A percentile compares a stretch with the other conserved stretches of the same genome.
These are phyloP conservation scores for Quercus cerris DNA, from an alignment of 306 rosid genomes.

Conservation along the genomic window DNA sequence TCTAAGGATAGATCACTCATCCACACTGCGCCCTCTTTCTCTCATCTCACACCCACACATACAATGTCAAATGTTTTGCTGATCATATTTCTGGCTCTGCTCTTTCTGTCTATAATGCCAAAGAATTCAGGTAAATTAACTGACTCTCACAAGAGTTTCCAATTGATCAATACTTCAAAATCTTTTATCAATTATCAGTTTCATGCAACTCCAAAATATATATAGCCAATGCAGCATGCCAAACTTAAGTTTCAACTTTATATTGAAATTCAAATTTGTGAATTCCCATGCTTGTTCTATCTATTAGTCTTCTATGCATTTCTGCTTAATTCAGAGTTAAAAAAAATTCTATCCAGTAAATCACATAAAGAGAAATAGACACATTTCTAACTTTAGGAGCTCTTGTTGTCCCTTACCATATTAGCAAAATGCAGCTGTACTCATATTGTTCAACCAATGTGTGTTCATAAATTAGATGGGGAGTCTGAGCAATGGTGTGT, in stretches of 20 bases:
- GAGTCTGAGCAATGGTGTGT: slow-evolving; percentile 76
- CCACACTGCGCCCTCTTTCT: slow-evolving; percentile 11
- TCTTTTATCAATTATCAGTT: not conserved
- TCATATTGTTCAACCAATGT: not conserved
- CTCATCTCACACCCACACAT: not conserved
- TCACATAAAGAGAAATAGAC: no score
- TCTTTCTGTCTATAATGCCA: slow-evolving; percentile 38
- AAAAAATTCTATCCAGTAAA: not conserved
- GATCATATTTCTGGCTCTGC: slow-evolving; percentile 39
- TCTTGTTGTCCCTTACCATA: not conserved
- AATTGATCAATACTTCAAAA: not conserved
- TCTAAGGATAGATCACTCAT: not conserved
- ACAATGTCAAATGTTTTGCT: slow-evolving; percentile 39
- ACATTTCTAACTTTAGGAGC: not conserved
- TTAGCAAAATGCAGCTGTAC: no score
- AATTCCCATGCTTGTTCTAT: not conserved
- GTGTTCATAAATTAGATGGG: slow-evolving; percentile 24
- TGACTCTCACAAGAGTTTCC: slow-evolving; percentile 4
- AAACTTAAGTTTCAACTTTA: not conserved
- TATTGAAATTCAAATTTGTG: no score
- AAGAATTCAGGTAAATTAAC: slow-evolving; percentile 48
- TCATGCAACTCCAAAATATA: not conserved
- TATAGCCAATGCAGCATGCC: not conserved
- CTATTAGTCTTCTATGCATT: not conserved
- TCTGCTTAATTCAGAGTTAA: not conserved